Evolutionary conservation across 2,329 filamentous ascomycete genomes (phyloP), one percentile per base, ranked within the genome.

Genomic region (Gyromitra esculenta): DNA sequence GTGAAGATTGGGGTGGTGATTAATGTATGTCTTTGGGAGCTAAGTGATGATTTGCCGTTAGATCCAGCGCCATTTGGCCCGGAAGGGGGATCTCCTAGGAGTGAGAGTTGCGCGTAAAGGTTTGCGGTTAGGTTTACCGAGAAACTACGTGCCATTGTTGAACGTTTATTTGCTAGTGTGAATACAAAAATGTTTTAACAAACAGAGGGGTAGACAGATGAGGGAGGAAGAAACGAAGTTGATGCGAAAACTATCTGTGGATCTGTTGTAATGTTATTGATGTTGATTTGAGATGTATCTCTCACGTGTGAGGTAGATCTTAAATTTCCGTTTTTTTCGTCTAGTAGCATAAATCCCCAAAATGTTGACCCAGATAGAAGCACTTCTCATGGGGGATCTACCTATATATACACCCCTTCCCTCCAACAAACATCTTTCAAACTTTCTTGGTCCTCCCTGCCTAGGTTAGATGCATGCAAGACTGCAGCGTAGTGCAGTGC

Each of bases 1-100:
- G 76, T 76, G 39, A 78, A 78, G 0, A 78, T 56, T 5, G 76
- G 73, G 8, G 76, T 75, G 1, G 73, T 78, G 11, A 69, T 73
- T 11, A 78, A 21, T 13, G 76, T 64, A 43, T 76, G 73, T 31
- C 39, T 43, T 11, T 76, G 73, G 3, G 69, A 60, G 9, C 31
- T 35, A 1, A 76, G 43, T n/a, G 57, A 50, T n/a, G 25, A 31
- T 21, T 59, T 54, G 25, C 68, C 56, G 31, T 50, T 21, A 5
- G 65, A 59, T 4, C 72, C 72, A 13, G 59, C 59, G 9, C 72
- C 65, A 35, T 75, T 59, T 13, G 50, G 59, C 1, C 72, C 66
- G 2, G 72, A 65, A 13, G 72, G 72, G 1, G 72, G 57, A 25
- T 75, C 72, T 13, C 72, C 52, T 11, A 75, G 65, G 21, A 75